Evolutionary conservation across 805 yeast species (phyloP), one percentile per base, ranked within the genome.

Genomic region (Wickerhamomyces alni): DNA sequence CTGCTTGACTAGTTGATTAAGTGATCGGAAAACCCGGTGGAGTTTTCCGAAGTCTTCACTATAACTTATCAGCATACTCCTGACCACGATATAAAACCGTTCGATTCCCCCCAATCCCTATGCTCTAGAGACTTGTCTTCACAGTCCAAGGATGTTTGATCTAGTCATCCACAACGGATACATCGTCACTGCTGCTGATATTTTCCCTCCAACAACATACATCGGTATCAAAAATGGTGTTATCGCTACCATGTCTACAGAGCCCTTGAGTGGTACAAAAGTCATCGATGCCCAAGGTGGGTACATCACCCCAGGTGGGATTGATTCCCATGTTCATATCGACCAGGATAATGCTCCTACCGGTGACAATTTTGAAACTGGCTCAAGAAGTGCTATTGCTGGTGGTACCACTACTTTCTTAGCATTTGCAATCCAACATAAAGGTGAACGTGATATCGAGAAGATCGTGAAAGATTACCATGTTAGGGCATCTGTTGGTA

Each of bases 361-460:
- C 2, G 71, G 72, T 30, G 77, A 71, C 44, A 64, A 62, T 16
- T 69, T 70, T 44, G 68, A 62, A 35, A 50, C 65, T 4, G 76
- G 73, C 3, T 60, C 75, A 0, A 58, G 65, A 48, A 61, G 69
- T 40, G 74, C 75, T 1, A 58, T 70, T 18, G 69, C 69, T 21
- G 77, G 77, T 35, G 77, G 77, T 10, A 72, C 73, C 5, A 72
- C 77, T 5, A 65, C 75, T 1, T 55, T 72, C 27, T 51, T 72
- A 33, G 63, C 70, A 9, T 72, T 72, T 55, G 76, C 77, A 10
- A 55, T 68, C 4, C 77, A 70, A 39, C 60, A 62, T 16, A 57
- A 57, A 33, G 59, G 57, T 15, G 58, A 52, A 17, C 48, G 50
- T 28, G 53, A 60, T 26, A 54, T 55, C 17, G 39, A 52, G 17